Evolutionary conservation across 805 yeast genomes (phyloP), one percentile per base, ranked within the genome.

Genomic region (Nakazawaea ishiwadae): DNA sequence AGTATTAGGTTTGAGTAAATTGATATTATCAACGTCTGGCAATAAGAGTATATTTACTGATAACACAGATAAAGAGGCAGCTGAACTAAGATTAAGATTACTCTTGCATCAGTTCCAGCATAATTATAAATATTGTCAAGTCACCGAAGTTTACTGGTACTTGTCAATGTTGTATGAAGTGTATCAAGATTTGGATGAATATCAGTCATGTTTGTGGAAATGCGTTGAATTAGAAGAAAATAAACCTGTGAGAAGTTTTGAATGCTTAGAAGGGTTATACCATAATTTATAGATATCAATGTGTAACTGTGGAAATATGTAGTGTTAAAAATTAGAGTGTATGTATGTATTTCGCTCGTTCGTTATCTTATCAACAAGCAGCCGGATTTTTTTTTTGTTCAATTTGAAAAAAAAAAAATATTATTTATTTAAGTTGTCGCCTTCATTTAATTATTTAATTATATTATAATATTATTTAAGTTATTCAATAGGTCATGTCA

Each of bases 141-240:
- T 53, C 36, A 48, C 69, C 3, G 96, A 87, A 56, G 68, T 82
- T 10, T 83, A 90, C 84, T 81, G 77, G 73, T 72, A 73, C 42
- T 63, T 85, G 44, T 75, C 87, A 2, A 60, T 69, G 48, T 70
- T 84, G 17, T 83, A 83, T 55, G 89, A 81, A 47, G 61, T 73
- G 37, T 78, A 74, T 34, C 84, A 81, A 45, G 69, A 69, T 45
- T 46, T 58, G 9, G 59, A 66, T 16, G 58, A 62, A 28, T 67
- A 75, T 46, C 71, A 71, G 23, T 53, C 65, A 19, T 65, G 81
- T 7, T 62, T 84, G 43, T 75, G 87, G 80, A 73, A 65, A 50
- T 73, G 84, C 57, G 73, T 85, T 10, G 79, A 75, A 49, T 65
- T 81, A 47, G 87, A 80, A 52, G 84, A 79, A 48, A 53, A 55